Base-by-base conservation (phyloP, 1,284 basidiomycete genomes). In the Apiotrichum domesticum region DNA sequence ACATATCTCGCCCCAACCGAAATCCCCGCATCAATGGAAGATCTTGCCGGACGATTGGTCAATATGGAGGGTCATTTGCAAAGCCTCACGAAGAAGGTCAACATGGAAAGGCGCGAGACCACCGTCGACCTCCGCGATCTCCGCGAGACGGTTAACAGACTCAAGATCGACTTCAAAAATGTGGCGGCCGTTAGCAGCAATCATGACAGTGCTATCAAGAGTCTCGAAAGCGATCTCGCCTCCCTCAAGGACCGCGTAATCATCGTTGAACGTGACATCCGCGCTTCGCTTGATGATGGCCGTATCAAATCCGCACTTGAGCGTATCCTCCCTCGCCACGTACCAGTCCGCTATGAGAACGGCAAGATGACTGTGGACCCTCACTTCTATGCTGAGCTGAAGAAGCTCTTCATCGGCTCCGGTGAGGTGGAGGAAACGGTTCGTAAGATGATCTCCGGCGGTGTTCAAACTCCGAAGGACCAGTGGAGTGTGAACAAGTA, bases 201-300 rank as follows among this genome's bases (percentile, higher is more conserved):
- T 58, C 10, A 46, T 35, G 46, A 44, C 54, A 14, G 39, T 41
- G 33, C 34, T 8, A 39, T 57, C 46, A 44, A 46, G 35, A 44
- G 35, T 15, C 47, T 66, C 34, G 56, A 65, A 39, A 52, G 50
- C 35, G 68, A 71, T 9, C 52, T 71, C 5, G 32, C 56, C n/a
- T 46, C 57, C 2, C 55, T 71, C 32, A 56, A 64, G 51, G 72
- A 76, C 4, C 84, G 86, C 51, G 79, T 81, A 0, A 86, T 85
- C 67, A 75, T 74, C 35, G 67, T 89, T 6, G 87, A 90, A 69
- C 80, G 82, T n/a, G 83, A 82, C 6, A 81, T 77, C 10, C 57
- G 59, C n/a, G 54, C 57, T 6, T 72, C 71, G 0, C 47, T 73
- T 29, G 66, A 75, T 41, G 70, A 70, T 29, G 73, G 73, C 29